A percentile compares a stretch with the other conserved stretches of the same genome.
Conservation (phyloP, 805 yeast genomes). For the Lipomyces yamadae region DNA sequence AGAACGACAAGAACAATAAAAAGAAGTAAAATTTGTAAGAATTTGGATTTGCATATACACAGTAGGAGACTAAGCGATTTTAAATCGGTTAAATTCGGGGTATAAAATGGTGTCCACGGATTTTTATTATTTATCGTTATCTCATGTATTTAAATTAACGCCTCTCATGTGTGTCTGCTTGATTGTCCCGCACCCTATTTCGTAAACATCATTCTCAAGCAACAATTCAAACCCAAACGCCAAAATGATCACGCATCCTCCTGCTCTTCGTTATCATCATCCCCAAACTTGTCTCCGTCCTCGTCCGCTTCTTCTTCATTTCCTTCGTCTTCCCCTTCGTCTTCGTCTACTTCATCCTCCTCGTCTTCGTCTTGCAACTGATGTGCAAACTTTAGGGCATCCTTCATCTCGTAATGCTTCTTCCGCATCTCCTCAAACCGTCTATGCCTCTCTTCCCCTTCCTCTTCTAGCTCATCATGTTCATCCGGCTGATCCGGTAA, state of each 20-base stretch:
- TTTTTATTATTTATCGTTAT: neutral
- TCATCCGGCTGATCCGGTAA: conserved; percentile 37
- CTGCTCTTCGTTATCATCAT: neutral
- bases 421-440: conserved; percentile 80
- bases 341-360: conserved; percentile 25
- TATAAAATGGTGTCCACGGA: neutral
- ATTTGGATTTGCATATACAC: neutral
- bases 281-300: neutral
- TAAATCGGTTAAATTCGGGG: neutral
- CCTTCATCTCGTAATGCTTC: conserved; percentile 67
- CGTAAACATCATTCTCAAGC: neutral
- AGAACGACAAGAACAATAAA: neutral
- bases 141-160: neutral
- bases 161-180: neutral
- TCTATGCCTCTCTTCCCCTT: conserved; percentile 59
- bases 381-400: conserved; percentile 40
- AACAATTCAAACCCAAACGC: neutral
- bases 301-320: conserved; percentile 33
- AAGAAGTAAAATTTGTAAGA: neutral
- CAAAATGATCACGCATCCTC: neutral
- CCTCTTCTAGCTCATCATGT: conserved; percentile 45
- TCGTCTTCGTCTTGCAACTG: conserved; percentile 40
- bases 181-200: neutral
- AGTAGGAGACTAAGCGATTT: neutral
- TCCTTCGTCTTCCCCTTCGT: conserved; percentile 32